phyloP scores from a whole-genome alignment of 108 stramenopile species.

The Asterionellopsis glacialis region DNA sequence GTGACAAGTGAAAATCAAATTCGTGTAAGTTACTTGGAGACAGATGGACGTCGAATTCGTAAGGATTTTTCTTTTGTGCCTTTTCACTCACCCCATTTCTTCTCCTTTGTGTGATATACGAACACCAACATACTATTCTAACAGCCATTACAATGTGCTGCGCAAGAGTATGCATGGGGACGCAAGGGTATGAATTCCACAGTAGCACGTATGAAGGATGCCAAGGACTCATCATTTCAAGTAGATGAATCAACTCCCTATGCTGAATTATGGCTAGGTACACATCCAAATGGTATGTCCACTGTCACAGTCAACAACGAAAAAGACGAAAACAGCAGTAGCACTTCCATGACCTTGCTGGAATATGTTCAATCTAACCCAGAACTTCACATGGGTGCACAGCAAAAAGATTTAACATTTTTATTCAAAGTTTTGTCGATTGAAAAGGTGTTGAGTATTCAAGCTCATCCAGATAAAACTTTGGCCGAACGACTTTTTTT shows the following conservation, averaged over 20 bases:
- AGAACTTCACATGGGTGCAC: slow-evolving; percentile 22
- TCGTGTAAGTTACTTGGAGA: slow-evolving; percentile 6
- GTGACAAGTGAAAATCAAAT: not conserved
- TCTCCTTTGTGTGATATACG: not conserved
- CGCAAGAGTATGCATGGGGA: slow-evolving; percentile 74
- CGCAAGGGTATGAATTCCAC: slow-evolving; percentile 73
- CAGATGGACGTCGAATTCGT: too few relatives aligned
- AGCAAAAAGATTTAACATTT: slow-evolving; percentile 73
- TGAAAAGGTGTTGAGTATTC: slow-evolving; percentile 82
- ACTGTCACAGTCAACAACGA: slow-evolving; percentile 29
- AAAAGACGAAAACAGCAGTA: slow-evolving; percentile 6
- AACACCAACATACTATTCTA: not conserved
- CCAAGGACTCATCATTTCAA: slow-evolving; percentile 41
- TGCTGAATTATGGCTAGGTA: slow-evolving; percentile 88
- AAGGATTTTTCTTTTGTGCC: not conserved
- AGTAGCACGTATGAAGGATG: slow-evolving; percentile 50
- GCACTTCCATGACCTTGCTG: slow-evolving; percentile 8
- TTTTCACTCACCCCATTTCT: not conserved
- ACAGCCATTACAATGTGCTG: slow-evolving; percentile 2
- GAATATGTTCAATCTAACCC: slow-evolving; percentile 18
- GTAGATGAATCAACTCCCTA: slow-evolving; percentile 79
- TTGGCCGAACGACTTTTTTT: slow-evolving; percentile 79
- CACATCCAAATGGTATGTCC: slow-evolving; percentile 76
- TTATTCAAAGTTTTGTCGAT: slow-evolving; percentile 85
- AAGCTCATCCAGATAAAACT: slow-evolving; percentile 87